Percentiles rank a stretch among this genome's conserved stretches.
Conservation (phyloP, 257 asterid genomes). For the Solanum chiquidenum region DNA sequence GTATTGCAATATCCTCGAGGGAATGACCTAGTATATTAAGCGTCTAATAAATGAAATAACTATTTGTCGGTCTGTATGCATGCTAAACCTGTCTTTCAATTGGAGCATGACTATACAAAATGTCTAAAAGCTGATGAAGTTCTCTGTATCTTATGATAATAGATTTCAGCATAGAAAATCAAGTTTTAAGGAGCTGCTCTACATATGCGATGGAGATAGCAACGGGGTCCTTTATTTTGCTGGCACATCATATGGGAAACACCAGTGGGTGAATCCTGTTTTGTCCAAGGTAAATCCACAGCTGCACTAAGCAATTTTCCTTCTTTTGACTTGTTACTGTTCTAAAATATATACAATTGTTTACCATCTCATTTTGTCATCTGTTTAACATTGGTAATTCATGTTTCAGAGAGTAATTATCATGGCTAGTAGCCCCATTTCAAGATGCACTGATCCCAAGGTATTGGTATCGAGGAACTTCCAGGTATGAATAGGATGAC, state of each 20-base stretch:
- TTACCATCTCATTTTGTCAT: not conserved
- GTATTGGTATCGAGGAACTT: slow-evolving; percentile 85
- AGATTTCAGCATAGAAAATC: slow-evolving; percentile 80
- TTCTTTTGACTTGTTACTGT: not conserved
- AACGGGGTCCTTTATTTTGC: slow-evolving; percentile 86
- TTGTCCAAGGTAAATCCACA: slow-evolving; percentile 55
- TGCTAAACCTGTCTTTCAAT: not conserved
- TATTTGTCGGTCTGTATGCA: not conserved
- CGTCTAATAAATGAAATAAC: not conserved
- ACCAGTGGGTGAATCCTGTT: slow-evolving; percentile 96
- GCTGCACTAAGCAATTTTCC: not conserved
- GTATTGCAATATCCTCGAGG: not conserved
- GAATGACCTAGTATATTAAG: not conserved
- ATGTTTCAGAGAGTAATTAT: slow-evolving; percentile 59
- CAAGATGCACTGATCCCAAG: slow-evolving; percentile 93
- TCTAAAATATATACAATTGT: not conserved
- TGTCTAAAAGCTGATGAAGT: not conserved
- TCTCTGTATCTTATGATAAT: slow-evolving; percentile 8
- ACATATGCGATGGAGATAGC: slow-evolving; percentile 90
- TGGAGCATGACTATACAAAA: not conserved
- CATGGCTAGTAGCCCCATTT: slow-evolving; percentile 77
- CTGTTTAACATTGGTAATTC: not conserved
- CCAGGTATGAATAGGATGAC: slow-evolving; percentile 36
- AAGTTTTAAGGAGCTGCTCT: slow-evolving; percentile 87
- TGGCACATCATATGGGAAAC: slow-evolving; percentile 90